A percentile compares a stretch with the other conserved stretches of the same genome.
phyloP scores from a whole-genome alignment of 2,329 filamentous ascomycete species.

The Aureobasidium leucospermi region DNA sequence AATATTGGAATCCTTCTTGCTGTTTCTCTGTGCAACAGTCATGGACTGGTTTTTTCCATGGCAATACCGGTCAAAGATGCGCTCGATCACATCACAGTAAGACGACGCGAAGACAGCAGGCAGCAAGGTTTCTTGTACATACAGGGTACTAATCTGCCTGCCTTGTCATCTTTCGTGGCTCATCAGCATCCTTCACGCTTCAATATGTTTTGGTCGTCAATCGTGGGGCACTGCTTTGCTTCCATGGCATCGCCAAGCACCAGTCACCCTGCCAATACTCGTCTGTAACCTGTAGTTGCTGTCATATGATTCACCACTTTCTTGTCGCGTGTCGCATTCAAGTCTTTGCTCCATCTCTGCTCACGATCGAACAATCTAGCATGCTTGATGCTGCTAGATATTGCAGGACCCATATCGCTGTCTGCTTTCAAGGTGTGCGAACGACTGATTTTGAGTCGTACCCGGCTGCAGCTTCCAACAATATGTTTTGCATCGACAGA shows the following conservation, averaged over 20 bases:
- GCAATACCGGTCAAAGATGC: background rate
- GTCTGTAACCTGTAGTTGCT: background rate
- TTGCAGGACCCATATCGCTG: background rate
- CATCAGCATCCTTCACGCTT: background rate
- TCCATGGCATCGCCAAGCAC: background rate
- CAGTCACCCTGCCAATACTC: background rate
- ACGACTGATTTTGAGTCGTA: background rate
- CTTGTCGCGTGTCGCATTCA: background rate
- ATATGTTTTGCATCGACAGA: background rate
- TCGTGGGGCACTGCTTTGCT: background rate
- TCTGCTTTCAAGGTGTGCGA: background rate
- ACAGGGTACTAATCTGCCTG: background rate
- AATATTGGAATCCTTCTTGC: conserved; percentile 1
- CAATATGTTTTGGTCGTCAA: background rate
- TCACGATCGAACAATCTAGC: background rate
- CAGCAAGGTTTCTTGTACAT: conserved; percentile 2
- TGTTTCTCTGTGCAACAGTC: background rate
- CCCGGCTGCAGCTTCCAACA: background rate
- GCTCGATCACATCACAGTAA: background rate
- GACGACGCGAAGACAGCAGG: background rate
- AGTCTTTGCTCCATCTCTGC: background rate
- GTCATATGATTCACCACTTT: background rate
- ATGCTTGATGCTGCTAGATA: background rate
- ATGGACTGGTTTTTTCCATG: background rate
- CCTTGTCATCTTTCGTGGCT: conserved; percentile 6